A percentile compares a stretch with the other conserved stretches of the same genome.
These are phyloP conservation scores for Colletotrichum gigasporum DNA, from an alignment of 2,329 filamentous ascomycete genomes.

Conservation along the genomic window DNA sequence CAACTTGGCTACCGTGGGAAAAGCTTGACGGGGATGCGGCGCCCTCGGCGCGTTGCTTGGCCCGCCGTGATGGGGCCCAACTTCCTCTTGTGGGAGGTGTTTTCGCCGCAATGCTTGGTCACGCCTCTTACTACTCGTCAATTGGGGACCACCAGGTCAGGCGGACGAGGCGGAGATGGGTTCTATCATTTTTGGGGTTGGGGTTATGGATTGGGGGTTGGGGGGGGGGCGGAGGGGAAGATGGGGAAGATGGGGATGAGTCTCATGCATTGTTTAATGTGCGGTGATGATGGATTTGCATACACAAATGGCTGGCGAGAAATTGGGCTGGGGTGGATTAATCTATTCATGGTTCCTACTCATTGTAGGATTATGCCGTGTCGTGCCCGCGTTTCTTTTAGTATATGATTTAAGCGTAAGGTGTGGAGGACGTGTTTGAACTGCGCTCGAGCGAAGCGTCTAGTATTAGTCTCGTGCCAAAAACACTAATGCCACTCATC, in stretches of 20 bases:
- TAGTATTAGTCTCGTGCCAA: background rate
- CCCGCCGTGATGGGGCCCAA: background rate
- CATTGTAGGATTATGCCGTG: background rate
- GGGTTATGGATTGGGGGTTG: background rate
- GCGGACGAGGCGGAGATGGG: too few species aligned
- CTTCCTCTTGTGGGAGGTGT: background rate
- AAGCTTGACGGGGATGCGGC: slow-evolving; percentile 7
- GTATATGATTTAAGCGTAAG: background rate
- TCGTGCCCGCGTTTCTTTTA: background rate
- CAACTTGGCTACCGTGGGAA: background rate
- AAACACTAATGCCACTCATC: background rate
- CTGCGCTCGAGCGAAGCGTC: background rate
- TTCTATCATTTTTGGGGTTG: too few species aligned
- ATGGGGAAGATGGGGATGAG: background rate
- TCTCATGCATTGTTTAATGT: background rate
- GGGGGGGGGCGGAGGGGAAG: background rate
- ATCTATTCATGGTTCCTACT: background rate
- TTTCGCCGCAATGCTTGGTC: background rate
- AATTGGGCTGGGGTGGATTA: background rate
- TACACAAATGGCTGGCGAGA: background rate
- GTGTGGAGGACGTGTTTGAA: background rate
- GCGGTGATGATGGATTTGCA: background rate
- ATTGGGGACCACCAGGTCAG: background rate
- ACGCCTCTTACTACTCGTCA: background rate
- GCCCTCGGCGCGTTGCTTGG: background rate